Conservation (phyloP, 495 filamentous ascomycete species). For the Patellaria atrata region DNA sequence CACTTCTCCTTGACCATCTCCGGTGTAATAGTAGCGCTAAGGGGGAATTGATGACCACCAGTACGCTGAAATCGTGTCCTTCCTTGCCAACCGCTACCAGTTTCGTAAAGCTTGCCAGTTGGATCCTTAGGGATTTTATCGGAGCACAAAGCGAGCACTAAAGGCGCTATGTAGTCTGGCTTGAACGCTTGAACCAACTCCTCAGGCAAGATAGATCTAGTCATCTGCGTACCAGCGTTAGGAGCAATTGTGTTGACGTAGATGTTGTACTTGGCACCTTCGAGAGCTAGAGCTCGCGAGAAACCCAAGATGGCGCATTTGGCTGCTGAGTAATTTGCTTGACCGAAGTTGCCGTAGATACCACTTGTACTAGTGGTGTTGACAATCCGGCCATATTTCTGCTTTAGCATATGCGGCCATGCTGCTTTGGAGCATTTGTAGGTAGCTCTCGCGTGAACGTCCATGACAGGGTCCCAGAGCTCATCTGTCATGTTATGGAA, state of each 20-base stretch:
- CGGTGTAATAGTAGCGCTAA: slow-evolving; percentile 74
- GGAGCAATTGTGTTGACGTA: slow-evolving; percentile 96
- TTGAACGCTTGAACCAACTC: slow-evolving; percentile 99
- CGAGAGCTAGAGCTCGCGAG: slow-evolving; percentile 79
- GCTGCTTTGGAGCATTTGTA: slow-evolving; percentile 97
- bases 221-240: slow-evolving; percentile 95
- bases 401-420: slow-evolving; percentile 95
- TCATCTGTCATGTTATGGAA: slow-evolving; percentile 96
- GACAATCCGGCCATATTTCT: slow-evolving; percentile 93
- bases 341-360: slow-evolving; percentile 98
- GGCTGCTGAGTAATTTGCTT: slow-evolving; percentile 93
- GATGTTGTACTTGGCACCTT: slow-evolving; percentile 97
- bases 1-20: slow-evolving; percentile 70
- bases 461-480: slow-evolving; percentile 83
- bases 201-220: slow-evolving; percentile 84
- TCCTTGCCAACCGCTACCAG: slow-evolving; percentile 87
- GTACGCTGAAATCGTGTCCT: slow-evolving; percentile 89
- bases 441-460: slow-evolving; percentile 86
- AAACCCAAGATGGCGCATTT: slow-evolving; percentile 94
- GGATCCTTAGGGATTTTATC: slow-evolving; percentile 73
- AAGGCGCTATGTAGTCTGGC: slow-evolving; percentile 92
- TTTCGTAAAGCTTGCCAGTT: slow-evolving; percentile 88
- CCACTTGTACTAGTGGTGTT: slow-evolving; percentile 95
- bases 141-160: slow-evolving; percentile 77
- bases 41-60: slow-evolving; percentile 82